Conservation (phyloP, 164 flowering plant genomes). For the Vitis rotundifolia region DNA sequence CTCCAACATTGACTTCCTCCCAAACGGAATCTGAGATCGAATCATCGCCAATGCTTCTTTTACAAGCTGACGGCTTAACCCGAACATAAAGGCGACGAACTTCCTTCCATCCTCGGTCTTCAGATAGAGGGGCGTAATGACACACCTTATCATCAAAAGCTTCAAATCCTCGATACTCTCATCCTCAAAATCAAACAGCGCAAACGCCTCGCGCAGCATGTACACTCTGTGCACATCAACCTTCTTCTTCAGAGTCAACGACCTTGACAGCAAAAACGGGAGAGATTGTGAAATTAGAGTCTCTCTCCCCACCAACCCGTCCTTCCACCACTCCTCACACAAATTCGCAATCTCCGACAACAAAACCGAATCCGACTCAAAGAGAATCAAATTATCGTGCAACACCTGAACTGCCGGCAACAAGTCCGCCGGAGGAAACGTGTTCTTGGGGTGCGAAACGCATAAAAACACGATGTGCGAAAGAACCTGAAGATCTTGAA, state of each 20-base stretch:
- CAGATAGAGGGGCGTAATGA: slow-evolving; percentile 77
- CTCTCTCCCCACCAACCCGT: slow-evolving; percentile 58
- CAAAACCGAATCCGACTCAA: slow-evolving; percentile 62
- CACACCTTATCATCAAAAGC: slow-evolving; percentile 66
- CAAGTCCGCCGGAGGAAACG: slow-evolving; percentile 45
- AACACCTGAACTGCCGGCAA: slow-evolving; percentile 49
- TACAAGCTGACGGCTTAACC: slow-evolving; percentile 62
- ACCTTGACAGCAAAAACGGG: slow-evolving; percentile 72
- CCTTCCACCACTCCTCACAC: slow-evolving; percentile 96
- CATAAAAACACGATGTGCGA: slow-evolving; percentile 49
- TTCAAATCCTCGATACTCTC: slow-evolving; percentile 96
- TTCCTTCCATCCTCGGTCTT: slow-evolving; percentile 85
- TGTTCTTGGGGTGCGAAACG: slow-evolving; percentile 54
- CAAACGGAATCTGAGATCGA: slow-evolving; percentile 82
- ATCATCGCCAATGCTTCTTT: slow-evolving; percentile 83
- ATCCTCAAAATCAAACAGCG: slow-evolving; percentile 85
- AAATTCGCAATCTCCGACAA: slow-evolving; percentile 53
- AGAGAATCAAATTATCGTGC: slow-evolving; percentile 70
- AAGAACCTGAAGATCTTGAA: slow-evolving; percentile 44
- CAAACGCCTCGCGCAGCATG: slow-evolving; percentile 68
- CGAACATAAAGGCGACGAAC: slow-evolving; percentile 69
- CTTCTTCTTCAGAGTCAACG: slow-evolving; percentile 69
- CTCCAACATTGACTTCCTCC: slow-evolving; percentile 82
- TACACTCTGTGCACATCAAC: slow-evolving; percentile 78
- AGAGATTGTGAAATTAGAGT: slow-evolving; percentile 72